phyloP scores from a whole-genome alignment of 2,329 filamentous ascomycete species.

The Chrysoporthe austroafricana region DNA sequence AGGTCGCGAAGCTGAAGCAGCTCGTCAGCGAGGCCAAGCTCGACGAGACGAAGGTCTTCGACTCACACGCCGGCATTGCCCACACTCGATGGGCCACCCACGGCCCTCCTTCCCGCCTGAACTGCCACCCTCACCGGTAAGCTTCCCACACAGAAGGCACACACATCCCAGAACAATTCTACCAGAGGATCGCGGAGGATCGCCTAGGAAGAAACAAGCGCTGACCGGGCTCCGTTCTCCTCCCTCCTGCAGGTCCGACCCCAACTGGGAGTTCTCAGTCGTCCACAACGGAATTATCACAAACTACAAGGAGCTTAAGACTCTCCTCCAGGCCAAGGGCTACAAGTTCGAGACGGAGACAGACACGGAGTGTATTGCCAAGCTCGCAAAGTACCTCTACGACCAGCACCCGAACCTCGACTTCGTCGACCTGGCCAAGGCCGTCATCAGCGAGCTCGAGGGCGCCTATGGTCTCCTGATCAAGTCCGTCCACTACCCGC shows the following conservation, averaged over 20 bases:
- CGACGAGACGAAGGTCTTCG: constrained; percentile 90
- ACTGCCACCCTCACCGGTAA: constrained; percentile 98
- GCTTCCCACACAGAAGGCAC: constrained; percentile 34
- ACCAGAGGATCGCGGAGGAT: background rate
- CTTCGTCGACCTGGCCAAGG: constrained; percentile 96
- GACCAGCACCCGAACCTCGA: constrained; percentile 92
- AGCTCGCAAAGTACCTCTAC: constrained; percentile 97
- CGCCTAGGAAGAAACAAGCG: background rate
- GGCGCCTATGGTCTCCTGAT: constrained; percentile 96
- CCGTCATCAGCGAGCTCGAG: constrained; percentile 97
- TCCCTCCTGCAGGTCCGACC: constrained; percentile 71
- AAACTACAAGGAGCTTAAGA: constrained; percentile 99
- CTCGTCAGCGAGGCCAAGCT: constrained; percentile 83
- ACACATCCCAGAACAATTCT: background rate
- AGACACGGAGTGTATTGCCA: constrained; percentile 98
- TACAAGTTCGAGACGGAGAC: constrained; percentile 99
- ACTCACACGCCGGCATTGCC: constrained; percentile 97
- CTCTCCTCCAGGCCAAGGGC: constrained; percentile 88
- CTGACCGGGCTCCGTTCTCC: constrained; percentile 6
- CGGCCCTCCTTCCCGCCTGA: constrained; percentile 87
- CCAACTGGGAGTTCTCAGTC: constrained; percentile 92
- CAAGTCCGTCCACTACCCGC: constrained; percentile 98
- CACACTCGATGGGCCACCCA: constrained; percentile 99
- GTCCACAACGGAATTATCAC: constrained; percentile 99
- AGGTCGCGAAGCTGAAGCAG: constrained; percentile 94